Percentiles rank a stretch among this genome's conserved stretches.
Evolutionary conservation across 345 rosid genomes (phyloP).

Genomic region (Excoecaria cochinchinensis): DNA sequence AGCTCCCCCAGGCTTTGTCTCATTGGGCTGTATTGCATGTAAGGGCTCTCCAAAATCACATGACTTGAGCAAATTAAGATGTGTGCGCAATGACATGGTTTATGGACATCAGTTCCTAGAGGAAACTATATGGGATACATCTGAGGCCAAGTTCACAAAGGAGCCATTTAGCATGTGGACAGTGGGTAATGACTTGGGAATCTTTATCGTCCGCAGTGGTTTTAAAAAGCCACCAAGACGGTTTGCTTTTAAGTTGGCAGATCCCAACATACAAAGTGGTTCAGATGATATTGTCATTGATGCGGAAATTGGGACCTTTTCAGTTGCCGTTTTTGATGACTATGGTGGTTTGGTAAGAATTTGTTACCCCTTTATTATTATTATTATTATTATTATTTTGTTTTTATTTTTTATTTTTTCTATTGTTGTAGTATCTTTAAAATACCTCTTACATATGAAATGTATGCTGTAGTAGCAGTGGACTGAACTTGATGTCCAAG

Average conservation of each 20-base stretch:
- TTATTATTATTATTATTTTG: background rate
- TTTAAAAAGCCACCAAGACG: conserved; percentile 87
- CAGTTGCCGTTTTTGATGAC: conserved; percentile 92
- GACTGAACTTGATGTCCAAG: background rate
- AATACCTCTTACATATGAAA: background rate
- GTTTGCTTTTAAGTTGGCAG: conserved; percentile 88
- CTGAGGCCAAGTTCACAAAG: conserved; percentile 51
- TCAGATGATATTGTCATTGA: conserved; percentile 71
- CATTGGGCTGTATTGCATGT: conserved; percentile 85
- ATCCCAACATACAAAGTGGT: conserved; percentile 52
- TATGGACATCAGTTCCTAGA: conserved; percentile 76
- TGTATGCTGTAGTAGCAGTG: background rate
- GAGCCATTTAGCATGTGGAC: conserved; percentile 92
- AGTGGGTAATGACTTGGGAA: conserved; percentile 68
- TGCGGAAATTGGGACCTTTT: conserved; percentile 74
- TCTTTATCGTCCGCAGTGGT: conserved; percentile 79
- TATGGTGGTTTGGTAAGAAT: conserved; percentile 91
- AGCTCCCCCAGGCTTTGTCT: conserved; percentile 93
- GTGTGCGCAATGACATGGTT: conserved; percentile 86
- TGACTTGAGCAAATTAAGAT: conserved; percentile 66
- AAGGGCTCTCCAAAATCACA: conserved; percentile 65
- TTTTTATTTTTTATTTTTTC: background rate
- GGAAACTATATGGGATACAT: conserved; percentile 90
- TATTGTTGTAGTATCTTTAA: background rate
- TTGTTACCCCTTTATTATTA: background rate